A percentile compares a stretch with the other conserved stretches of the same genome.
phyloP scores from a whole-genome alignment of 106 monocot genomes.

The Narthecium ossifragum region DNA sequence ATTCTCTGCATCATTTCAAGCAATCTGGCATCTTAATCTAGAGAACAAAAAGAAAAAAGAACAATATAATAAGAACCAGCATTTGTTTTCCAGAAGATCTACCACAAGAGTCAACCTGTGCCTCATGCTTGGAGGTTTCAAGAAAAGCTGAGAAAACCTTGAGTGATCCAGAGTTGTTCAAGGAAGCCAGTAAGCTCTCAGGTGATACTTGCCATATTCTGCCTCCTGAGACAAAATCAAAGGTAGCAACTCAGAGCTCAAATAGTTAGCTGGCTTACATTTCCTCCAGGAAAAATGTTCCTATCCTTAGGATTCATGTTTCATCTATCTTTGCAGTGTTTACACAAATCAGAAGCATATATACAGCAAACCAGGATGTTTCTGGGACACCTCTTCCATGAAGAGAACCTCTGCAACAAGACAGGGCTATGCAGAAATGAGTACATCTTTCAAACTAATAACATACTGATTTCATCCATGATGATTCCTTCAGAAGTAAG shows the following conservation, averaged over 20 bases:
- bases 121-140: conserved; percentile 4
- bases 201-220: background rate
- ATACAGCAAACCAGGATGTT: background rate
- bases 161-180: background rate
- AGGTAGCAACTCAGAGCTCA: background rate
- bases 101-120: conserved; percentile 1
- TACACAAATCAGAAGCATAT: background rate
- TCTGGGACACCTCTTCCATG: conserved; percentile 3
- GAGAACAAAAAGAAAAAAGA: no score
- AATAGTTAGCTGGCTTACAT: background rate
- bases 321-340: conserved; percentile 1
- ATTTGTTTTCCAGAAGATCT: no score
- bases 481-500: no score
- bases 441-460: background rate
- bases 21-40: no score
- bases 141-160: conserved; percentile 4
- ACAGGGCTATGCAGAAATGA: conserved; percentile 1
- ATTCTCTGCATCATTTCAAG: no score
- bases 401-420: background rate
- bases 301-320: no score
- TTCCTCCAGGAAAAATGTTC: no score
- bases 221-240: background rate
- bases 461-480: background rate
- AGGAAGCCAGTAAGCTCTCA: background rate
- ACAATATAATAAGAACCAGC: no score